These are phyloP conservation scores for Eutrema salsugineum DNA, from an alignment of 441 rosid species.

Conservation along the genomic window DNA sequence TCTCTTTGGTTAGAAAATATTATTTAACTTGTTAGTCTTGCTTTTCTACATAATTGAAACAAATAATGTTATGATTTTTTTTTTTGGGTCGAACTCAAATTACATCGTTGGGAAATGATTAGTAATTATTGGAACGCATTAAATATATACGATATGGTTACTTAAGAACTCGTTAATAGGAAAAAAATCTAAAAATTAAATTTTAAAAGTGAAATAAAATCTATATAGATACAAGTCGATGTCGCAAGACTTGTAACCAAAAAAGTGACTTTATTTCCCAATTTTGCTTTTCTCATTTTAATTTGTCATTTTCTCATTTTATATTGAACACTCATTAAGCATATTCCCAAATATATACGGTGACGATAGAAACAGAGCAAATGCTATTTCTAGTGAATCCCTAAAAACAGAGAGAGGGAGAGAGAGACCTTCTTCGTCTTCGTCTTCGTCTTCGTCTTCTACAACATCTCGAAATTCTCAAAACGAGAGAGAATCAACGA, in stretches of 20 bases:
- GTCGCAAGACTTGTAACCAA: not conserved
- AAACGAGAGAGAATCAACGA: slow-evolving; percentile 9
- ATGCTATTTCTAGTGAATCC: slow-evolving; percentile 24
- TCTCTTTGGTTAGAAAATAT: not conserved
- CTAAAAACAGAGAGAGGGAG: slow-evolving; percentile 18
- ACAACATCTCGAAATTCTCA: not conserved
- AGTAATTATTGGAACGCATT: not conserved
- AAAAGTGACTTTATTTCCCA: not conserved
- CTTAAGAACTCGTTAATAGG: not conserved
- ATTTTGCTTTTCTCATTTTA: not conserved
- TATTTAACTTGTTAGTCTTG: not conserved
- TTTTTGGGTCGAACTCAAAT: not conserved
- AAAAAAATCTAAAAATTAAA: not conserved
- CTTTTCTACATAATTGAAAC: not conserved
- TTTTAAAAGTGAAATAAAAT: not conserved
- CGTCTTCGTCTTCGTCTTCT: not conserved
- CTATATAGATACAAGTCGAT: not conserved
- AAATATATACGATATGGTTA: not conserved
- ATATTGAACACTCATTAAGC: not conserved
- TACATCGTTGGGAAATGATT: slow-evolving; percentile 16
- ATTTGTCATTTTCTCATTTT: not conserved
- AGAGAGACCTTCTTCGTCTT: slow-evolving; percentile 1
- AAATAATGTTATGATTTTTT: too few relatives aligned
- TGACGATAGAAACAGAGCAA: slow-evolving; percentile 10
- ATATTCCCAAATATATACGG: slow-evolving; percentile 29